Conservation (phyloP, 371 early-diverging fungal species). For the Mortierella sp. region DNA sequence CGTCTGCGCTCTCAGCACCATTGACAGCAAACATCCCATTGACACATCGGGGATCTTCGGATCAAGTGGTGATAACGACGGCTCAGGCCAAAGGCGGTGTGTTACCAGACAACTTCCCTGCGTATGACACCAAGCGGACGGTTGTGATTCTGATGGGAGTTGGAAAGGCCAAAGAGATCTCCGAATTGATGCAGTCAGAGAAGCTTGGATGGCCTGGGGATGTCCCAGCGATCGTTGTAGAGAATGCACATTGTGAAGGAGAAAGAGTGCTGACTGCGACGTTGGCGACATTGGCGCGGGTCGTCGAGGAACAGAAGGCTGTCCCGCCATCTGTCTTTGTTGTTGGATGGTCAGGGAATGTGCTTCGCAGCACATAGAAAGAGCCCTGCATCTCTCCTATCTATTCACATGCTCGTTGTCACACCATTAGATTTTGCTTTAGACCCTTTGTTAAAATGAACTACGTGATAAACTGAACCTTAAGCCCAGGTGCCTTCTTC, state of each 20-base stretch:
- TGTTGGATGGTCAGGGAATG: slow-evolving; percentile 61
- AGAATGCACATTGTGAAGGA: slow-evolving; percentile 72
- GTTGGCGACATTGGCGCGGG: slow-evolving; percentile 59
- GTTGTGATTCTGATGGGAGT: slow-evolving; percentile 89
- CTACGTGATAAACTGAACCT: no score
- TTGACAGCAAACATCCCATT: slow-evolving; percentile 78
- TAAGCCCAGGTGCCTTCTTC: no score
- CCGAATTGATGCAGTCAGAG: slow-evolving; percentile 59
- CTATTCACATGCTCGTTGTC: no score
- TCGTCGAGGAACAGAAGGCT: slow-evolving; percentile 63
- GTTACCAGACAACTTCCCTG: slow-evolving; percentile 77
- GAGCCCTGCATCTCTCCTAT: no score
- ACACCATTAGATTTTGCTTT: no score
- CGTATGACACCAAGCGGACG: slow-evolving; percentile 71
- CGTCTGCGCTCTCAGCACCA: slow-evolving; percentile 80
- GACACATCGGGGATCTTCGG: slow-evolving; percentile 82
- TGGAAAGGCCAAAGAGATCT: slow-evolving; percentile 70
- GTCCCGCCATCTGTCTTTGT: slow-evolving; percentile 78
- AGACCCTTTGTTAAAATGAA: no score
- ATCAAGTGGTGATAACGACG: slow-evolving; percentile 84
- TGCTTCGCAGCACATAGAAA: slow-evolving; percentile 18
- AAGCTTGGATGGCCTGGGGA: slow-evolving; percentile 67
- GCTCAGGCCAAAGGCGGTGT: slow-evolving; percentile 79
- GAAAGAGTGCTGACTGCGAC: slow-evolving; percentile 71
- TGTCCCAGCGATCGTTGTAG: slow-evolving; percentile 74